These are phyloP conservation scores for Entonaema liquescens DNA, from an alignment of 495 filamentous ascomycete species.

Conservation along the genomic window DNA sequence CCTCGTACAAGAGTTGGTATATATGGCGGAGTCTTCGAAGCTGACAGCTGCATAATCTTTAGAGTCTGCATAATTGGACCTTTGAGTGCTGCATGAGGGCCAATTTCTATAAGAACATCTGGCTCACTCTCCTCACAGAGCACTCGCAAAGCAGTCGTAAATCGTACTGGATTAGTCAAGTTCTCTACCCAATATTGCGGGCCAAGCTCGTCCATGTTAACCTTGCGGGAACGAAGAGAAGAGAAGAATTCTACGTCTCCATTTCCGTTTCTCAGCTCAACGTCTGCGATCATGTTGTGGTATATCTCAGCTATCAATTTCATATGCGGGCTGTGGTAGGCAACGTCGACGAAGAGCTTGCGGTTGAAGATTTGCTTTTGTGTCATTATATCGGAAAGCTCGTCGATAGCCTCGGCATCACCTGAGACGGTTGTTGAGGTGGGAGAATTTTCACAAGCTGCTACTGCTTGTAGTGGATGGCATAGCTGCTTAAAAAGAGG, in stretches of 20 bases:
- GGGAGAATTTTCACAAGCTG: slow-evolving; percentile 66
- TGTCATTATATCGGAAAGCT: slow-evolving; percentile 56
- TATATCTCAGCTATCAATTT: slow-evolving; percentile 55
- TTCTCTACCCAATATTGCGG: slow-evolving; percentile 59
- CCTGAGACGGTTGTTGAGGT: slow-evolving; percentile 68
- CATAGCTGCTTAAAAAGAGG: slow-evolving; percentile 48
- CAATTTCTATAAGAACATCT: slow-evolving; percentile 65
- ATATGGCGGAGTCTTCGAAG: slow-evolving; percentile 48
- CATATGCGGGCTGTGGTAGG: slow-evolving; percentile 75
- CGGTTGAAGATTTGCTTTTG: slow-evolving; percentile 61
- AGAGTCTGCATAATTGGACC: slow-evolving; percentile 66
- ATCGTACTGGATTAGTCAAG: slow-evolving; percentile 53
- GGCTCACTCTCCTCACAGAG: slow-evolving; percentile 48
- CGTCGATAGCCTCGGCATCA: slow-evolving; percentile 58
- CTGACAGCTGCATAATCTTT: slow-evolving; percentile 48
- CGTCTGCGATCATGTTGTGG: slow-evolving; percentile 42
- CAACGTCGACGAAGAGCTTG: slow-evolving; percentile 64
- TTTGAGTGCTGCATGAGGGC: slow-evolving; percentile 68
- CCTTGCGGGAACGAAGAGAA: slow-evolving; percentile 45
- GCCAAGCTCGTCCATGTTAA: slow-evolving; percentile 46
- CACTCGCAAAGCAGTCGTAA: slow-evolving; percentile 47
- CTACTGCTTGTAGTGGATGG: slow-evolving; percentile 42
- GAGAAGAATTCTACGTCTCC: slow-evolving; percentile 53
- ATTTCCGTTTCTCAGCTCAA: slow-evolving; percentile 45
- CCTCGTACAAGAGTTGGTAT: slow-evolving; percentile 51